Base-by-base conservation (phyloP, 2,329 filamentous ascomycete species). In the Aspergillus hiratsukae region DNA sequence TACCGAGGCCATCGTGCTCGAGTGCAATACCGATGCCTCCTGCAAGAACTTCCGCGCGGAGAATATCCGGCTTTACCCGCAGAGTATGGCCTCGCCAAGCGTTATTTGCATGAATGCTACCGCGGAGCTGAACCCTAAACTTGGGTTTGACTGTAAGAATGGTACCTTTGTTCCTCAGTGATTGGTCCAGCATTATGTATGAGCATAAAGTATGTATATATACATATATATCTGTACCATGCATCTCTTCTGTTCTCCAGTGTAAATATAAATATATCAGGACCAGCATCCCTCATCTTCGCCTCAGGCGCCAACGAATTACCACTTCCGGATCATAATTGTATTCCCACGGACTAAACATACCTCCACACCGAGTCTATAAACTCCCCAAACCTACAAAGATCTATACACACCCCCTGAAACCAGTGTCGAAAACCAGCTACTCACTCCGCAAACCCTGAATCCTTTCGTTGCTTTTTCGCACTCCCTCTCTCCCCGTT, bases 1-100 rank as follows among this genome's bases (percentile, higher is more conserved):
- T 50, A 77, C 72, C 1, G 75, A 78, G 56, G 69, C 72, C 9
- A 63, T 76, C 37, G 72, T 78, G 37, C 63, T 78, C 23, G 73
- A 77, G 57, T 77, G 76, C 57, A 76, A 75, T 55, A 75, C 72
- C 2, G 61, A 70, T 9, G 64, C 59, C 4, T 77, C 73, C 3
- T 78, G 76, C 63, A 65, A 66, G 53, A 66, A 72, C 54, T 74
- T 75, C 49, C 56, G 48, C n/a, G 53, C 69, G 21, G 58, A 63
- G 40, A 69, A 72, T 55, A 70, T 75, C 48, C 63, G 69, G 50
- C 52, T 75, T 23, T 63, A 69, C 27, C 71, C 71, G 1, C 72
- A 74, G 56, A 66, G 53, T 48, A 41, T 62, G 58, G 62, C 62
- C 25, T 52, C 60, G 11, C 63, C 73, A 0, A 70, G 61, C 1